Base-by-base conservation (phyloP, 257 asterid species). In the Solanum clarkiae region DNA sequence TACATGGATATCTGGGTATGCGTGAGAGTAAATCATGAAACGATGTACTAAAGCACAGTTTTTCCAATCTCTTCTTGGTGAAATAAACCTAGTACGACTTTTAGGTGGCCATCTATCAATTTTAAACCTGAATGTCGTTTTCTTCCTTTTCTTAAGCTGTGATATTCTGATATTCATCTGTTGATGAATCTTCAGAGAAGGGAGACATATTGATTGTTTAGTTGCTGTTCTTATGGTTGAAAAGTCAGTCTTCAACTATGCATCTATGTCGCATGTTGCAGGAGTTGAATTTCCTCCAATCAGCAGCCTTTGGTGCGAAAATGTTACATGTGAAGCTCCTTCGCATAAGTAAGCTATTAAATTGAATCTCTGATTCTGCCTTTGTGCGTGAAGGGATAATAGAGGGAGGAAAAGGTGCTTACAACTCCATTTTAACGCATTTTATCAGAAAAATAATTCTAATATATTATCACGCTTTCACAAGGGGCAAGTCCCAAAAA, bases 201-300 rank as follows among this genome's bases (percentile, higher is more conserved):
- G 65, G 26, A 18, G 51, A 60, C 6, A 55, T 36, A 87, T 47
- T n/a, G 69, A n/a, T 63, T 89, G 72, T 80, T 20, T 82, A 68
- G 84, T 85, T 47, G 47, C 59, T 59, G 18, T 57, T 88, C 72
- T 86, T 84, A 22, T 85, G 42, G 91, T 88, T 84, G 86, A 91
- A 91, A 89, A 56, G 82, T 66, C 85, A 87, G 87, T 88, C 82
- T 89, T 89, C 97, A 93, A 93, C 95, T 71, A 84, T 86, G 92
- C 91, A 93, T 86, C 87, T 91, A 91, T 90, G 94, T 92, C 90
- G 90, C 92, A 89, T 94, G 94, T 92, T 94, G 97, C 98, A 94
- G 98, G 98, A 81, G 87, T 84, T 92, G 90, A 89, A 81, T 87
- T 84, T 88, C 85, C 87, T 87, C 91, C 93, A 87, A 86, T 90